phyloP scores from a whole-genome alignment of 345 rosid genomes.

The Hypericum perforatum region DNA sequence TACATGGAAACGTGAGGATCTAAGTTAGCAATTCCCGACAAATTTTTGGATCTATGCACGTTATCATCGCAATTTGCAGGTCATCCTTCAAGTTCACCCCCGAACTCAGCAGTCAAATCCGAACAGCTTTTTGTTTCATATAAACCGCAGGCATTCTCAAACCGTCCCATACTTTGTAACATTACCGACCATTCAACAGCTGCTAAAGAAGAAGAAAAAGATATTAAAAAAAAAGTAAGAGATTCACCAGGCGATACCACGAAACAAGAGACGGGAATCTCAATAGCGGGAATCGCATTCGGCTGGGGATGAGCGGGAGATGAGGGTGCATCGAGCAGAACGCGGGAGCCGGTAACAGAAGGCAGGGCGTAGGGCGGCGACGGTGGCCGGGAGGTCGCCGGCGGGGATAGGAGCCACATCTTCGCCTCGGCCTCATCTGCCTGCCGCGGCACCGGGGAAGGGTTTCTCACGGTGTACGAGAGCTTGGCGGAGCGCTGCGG shows the following conservation, averaged over 20 bases:
- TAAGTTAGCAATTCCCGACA: no score
- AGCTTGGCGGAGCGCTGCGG: constrained; percentile 67
- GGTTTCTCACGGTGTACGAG: constrained; percentile 63
- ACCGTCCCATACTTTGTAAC: neutral
- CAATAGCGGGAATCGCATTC: constrained; percentile 23
- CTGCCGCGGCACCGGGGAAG: constrained; percentile 36
- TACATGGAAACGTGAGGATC: no score
- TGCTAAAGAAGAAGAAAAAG: no score
- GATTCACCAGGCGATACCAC: constrained; percentile 38
- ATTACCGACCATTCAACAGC: neutral
- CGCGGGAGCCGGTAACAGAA: no score
- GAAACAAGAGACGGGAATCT: constrained; percentile 67
- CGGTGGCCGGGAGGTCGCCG: constrained; percentile 96
- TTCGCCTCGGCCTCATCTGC: constrained; percentile 69
- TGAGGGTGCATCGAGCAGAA: constrained; percentile 25
- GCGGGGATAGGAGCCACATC: constrained; percentile 89
- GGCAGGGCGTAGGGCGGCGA: no score
- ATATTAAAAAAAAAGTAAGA: no score
- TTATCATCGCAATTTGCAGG: no score
- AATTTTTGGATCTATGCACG: no score
- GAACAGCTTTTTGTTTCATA: no score
- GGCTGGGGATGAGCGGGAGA: constrained; percentile 5
- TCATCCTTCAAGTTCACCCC: no score
- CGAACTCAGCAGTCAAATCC: no score
- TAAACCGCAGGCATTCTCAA: no score